Conservation (phyloP, 257 asterid genomes). For the Ajuga chamaepitys region DNA sequence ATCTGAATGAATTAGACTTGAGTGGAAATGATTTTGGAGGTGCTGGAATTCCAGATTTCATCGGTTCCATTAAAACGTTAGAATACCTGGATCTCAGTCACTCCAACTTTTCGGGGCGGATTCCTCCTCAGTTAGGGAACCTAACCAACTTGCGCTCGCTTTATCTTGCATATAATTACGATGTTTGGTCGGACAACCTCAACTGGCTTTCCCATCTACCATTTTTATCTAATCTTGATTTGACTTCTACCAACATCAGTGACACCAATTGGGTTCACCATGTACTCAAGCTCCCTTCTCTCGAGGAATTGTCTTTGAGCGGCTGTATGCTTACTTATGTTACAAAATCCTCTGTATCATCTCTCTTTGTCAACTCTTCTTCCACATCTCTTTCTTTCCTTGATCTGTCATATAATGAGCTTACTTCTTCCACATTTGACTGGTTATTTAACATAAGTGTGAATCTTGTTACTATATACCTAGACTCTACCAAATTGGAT, state of each 20-base stretch:
- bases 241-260: not conserved
- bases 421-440: too few species aligned
- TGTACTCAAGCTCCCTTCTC: too few species aligned
- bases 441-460: too few species aligned
- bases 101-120: not conserved
- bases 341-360: too few species aligned
- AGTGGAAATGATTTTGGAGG: constrained; percentile 11
- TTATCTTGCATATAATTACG: not conserved
- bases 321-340: too few species aligned
- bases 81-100: not conserved
- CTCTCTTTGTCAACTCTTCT: too few species aligned
- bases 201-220: constrained; percentile 17
- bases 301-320: too few species aligned
- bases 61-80: not conserved
- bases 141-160: constrained; percentile 9
- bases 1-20: constrained; percentile 26
- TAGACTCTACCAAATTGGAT: not conserved
- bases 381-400: too few species aligned
- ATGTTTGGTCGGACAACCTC: not conserved
- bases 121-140: constrained; percentile 11
- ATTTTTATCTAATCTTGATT: not conserved
- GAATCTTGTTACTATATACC: not conserved
- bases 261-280: too few species aligned
- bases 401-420: too few species aligned
- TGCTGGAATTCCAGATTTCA: not conserved